Evolutionary conservation across 2,329 filamentous ascomycete genomes (phyloP), one percentile per base, ranked within the genome.

Genomic region (Didymella sp.): DNA sequence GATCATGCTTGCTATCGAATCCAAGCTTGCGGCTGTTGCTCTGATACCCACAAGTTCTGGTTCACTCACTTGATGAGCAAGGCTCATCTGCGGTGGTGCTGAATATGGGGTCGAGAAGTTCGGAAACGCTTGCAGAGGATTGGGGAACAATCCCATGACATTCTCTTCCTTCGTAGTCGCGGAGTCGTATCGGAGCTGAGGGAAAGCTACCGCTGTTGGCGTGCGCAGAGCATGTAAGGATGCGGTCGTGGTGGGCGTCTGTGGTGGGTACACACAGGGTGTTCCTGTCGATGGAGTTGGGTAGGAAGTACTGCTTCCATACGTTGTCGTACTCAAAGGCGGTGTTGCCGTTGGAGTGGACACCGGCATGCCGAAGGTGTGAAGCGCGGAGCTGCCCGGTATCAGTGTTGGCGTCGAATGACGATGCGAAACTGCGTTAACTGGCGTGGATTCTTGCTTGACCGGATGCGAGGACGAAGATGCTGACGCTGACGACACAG

Each of bases 1-100:
- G 24, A 76, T 75, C 73, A 76, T 75, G 54, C 72, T 72, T 15
- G 73, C 73, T 24, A 76, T 69, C 12, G 70, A 73, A 49, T 70
- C 74, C 11, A 75, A 62, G 28, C 70, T 64, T 7, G 70, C 63
- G 2, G 70, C 63, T 3, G 69, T 66, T 6, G 69, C 65, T 33
- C 71, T 68, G 17, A 76, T 69, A 15, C 73, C 72, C 6, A 75
- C 70, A 13, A 75, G 59, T 43, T 76, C 73, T 7, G 73, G 73
- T 51, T 75, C 72, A 17, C 68, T 73, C 28, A 75, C 67, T 47
- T 69, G 66, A 50, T 72, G 69, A 31, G 67, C 59, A 15, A 69
- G 56, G n/a, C 54, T 62, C 4, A 56, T 37, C 4, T 33, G 4
- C 19, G 44, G 56, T 24, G 62, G 55, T 52, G 61, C 49, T 6